Evolutionary conservation across 768 basidiomycete genomes (phyloP), one percentile per base, ranked within the genome.

Genomic region (Pholiota molesta): DNA sequence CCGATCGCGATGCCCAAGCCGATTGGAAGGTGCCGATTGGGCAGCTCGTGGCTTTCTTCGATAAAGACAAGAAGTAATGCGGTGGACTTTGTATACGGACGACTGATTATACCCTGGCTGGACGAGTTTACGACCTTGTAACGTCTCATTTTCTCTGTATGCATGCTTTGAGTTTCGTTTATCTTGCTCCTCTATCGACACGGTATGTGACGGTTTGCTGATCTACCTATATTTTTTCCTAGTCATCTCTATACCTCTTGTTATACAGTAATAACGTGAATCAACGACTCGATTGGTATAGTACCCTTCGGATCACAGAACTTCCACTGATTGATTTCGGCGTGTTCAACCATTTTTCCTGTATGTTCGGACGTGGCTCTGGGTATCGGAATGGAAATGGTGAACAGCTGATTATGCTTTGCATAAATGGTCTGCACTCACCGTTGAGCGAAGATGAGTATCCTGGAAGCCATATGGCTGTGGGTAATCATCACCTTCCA

Each of bases 21-120:
- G 59, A 66, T 66, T 54, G 85, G 57, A 93, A 92, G 77, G 83
- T 91, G 14, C 86, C 90, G 0, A 82, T 94, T 44, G 89, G 87
- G 10, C 84, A 94, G 68, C 74, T 95, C 45, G 90, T 93, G 14
- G 91, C 91, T n/a, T 94, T 90, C 74, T 95, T 95, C 68, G 90
- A 94, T 69, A 73, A 75, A 31, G 81, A 83, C 44, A 79, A 78
- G 73, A 75, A 76, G 65, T 68, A 65, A 47, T 66, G 67, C 45
- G 55, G 44, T 35, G 33, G 33, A 35, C 11, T 26, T 26, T 26
- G 26, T 37, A 13, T 37, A 64, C 33, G 14, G 45, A 49, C 47
- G 23, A 28, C 47, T 21, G 19, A 49, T 5, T 26, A 23, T 21
- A 21, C 13, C 47, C 21, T 21, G 47, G 47, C 47, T 49, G 47